Base-by-base conservation (phyloP, 2,329 filamentous ascomycete genomes). In the Paraphoma chrysanthemicola region DNA sequence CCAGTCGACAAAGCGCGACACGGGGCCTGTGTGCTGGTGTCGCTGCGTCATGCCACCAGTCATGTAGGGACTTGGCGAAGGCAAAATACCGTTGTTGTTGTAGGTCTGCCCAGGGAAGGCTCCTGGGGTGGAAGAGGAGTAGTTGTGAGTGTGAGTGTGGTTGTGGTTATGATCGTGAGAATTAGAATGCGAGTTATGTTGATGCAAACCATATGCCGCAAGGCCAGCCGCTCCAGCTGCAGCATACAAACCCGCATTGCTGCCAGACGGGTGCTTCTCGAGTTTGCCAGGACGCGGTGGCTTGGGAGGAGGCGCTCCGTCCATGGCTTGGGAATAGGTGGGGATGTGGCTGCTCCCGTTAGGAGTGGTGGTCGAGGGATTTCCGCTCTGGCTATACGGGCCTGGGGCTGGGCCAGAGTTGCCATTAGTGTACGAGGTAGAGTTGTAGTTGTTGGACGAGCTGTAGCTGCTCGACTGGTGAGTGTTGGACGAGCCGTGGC, bases 1-100 rank as follows among this genome's bases (percentile, higher is more conserved):
- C 79, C 83, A 89, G 65, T 85, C 84, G 39, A 86, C 79, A 30
- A 88, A 79, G 48, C 79, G 82, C 38, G 78, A 79, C 1, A 89
- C 77, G 0, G 87, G 83, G 0, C 86, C 86, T 44, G 79, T 80
- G 54, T 85, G 85, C 50, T 82, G 82, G 62, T 85, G 84, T 44
- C 57, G 64, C 54, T 82, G 79, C 31, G 79, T 79, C 69, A 84
- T 78, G 10, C 73, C 72, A 17, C 73, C 73, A 23, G 67, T 58
- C 57, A 62, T 64, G 44, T 68, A 72, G 8, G 64, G 51, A 33
- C 53, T 59, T 10, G 66, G 59, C 6, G 66, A 70, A 7, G 66
- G 58, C 11, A 52, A 51, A 16, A 51, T 17, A 18, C 62, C 69
- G 39, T 55, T 54, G 48, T 68, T 60, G 48, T 68, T 59, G 7